Evolutionary conservation across 345 rosid species (phyloP), one percentile per base, ranked within the genome.

Genomic region (Lepidium africanum): DNA sequence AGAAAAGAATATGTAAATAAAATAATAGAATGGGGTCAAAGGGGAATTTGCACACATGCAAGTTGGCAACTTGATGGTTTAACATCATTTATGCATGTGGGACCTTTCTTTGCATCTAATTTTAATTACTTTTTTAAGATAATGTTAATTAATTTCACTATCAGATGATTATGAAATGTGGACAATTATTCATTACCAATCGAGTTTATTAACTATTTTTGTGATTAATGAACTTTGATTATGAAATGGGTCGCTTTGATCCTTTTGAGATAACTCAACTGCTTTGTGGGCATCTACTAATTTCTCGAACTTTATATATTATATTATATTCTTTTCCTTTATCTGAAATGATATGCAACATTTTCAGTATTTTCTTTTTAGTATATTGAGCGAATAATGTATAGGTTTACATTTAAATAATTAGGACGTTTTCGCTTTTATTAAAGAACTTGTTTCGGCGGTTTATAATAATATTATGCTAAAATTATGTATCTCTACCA

Each of bases 41-140:
- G 45, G 54, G 60, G 77, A 67, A 74, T 59, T 74, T 60, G 68
- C 57, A 74, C 73, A 74, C 77, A 62, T 68, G 78, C 78, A 75
- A 54, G 70, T 62, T 75, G 74, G 65, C 74, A 54, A 74, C 59
- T 69, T 68, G 74, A 70, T 68, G 53, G 69, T 68, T 75, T 38
- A 47, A 68, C 61, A 33, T 67, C 72, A 73, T 74, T 74, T 60
- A 67, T 74, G 63, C 58, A 53, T 60, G 52, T 74, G 68, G 73
- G 73, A 52, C 69, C 73, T 52, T 59, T 47, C 59, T 48, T 50
- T 51, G 47, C 59, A 35, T 72, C 30, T 64, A 39, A 64, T 59
- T 51, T 63, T 27, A 33, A 11, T 14, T 17, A 12, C n/a, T 11
- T 38, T 21, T 59, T 19, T 15, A 62, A 61, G 64, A 74, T 58